Base-by-base conservation (phyloP, 305 asterid species). In the Nicotiana rustica region DNA sequence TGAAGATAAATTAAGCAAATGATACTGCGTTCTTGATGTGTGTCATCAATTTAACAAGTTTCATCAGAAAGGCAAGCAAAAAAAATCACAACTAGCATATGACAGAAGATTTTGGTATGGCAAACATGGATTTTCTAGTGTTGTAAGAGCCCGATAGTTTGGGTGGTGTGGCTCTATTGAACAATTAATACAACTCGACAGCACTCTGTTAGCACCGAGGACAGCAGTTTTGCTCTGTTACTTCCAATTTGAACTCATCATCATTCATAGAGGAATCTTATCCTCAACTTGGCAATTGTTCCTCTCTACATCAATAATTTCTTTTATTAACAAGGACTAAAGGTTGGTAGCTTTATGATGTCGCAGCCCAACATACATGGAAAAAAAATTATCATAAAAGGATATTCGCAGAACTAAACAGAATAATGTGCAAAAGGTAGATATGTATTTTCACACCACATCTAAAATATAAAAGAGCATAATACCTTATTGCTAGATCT, bases 401-500 rank as follows among this genome's bases (percentile, higher is more conserved):
- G 33, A 66, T 18, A 62, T 69, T 80, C 47, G 3, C 15, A 52
- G 56, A 78, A 60, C 56, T 67, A 21, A 68, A 70, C 17, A 79
- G 38, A 64, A 31, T 47, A 66, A 67, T 49, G 29, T 17, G 13
- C 64, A 59, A 38, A 76, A 68, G 87, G 81, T 82, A 85, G 44
- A 82, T 55, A 36, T 13, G 68, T 35, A 59, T 67, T 36, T 19
- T n/a, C 55, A 36, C 73, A 81, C 55, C 55, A 83, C 10, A 31
- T 33, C 55, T 33, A 55, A 44, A 31, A 77, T 9, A 29, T 31
- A 56, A 57, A 55, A 66, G 41, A 64, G 56, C 76, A 70, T 65
- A 62, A 44, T 73, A 93, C 99, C 97, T 93, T 92, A 38, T 82
- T 33, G 75, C 79, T 84, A 5, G 95, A 88, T 84, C 86, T 86